phyloP scores from a whole-genome alignment of 352 stramenopile genomes.

The Pythium aristosporum region DNA sequence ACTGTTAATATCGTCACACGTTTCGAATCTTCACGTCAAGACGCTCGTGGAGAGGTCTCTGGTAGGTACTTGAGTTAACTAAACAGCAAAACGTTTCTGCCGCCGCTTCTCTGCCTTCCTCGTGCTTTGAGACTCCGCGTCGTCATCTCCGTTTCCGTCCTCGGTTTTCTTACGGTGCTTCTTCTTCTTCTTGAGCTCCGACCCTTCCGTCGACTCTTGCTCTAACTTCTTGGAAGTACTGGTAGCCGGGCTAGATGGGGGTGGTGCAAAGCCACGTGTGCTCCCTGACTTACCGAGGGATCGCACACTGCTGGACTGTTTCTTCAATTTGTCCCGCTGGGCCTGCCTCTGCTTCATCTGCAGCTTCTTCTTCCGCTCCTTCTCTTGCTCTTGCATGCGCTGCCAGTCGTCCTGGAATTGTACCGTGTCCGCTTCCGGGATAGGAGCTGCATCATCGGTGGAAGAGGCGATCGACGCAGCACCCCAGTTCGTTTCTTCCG shows the following conservation, averaged over 20 bases:
- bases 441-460: not conserved
- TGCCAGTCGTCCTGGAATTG: conserved; percentile 66
- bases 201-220: not conserved
- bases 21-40: not conserved
- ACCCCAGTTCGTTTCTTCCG: conserved; percentile 6
- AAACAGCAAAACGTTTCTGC: conserved; percentile 3
- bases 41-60: not conserved
- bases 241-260: not conserved
- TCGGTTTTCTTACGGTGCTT: conserved; percentile 20
- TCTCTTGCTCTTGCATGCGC: conserved; percentile 70
- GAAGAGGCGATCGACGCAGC: conserved; percentile 6
- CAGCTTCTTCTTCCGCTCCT: conserved; percentile 64
- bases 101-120: conserved; percentile 12
- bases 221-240: conserved; percentile 1
- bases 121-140: not conserved
- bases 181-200: conserved; percentile 24
- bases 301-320: conserved; percentile 35
- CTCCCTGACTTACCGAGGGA: conserved; percentile 18
- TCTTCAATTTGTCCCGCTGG: conserved; percentile 77
- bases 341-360: conserved; percentile 75
- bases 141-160: not conserved
- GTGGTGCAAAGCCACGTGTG: conserved; percentile 6
- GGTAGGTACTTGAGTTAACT: not conserved
- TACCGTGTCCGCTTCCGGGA: conserved; percentile 1
- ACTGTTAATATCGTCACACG: not conserved